Evolutionary conservation across 805 yeast genomes (phyloP).

Genomic region (Hermanozyma aechmeae): DNA sequence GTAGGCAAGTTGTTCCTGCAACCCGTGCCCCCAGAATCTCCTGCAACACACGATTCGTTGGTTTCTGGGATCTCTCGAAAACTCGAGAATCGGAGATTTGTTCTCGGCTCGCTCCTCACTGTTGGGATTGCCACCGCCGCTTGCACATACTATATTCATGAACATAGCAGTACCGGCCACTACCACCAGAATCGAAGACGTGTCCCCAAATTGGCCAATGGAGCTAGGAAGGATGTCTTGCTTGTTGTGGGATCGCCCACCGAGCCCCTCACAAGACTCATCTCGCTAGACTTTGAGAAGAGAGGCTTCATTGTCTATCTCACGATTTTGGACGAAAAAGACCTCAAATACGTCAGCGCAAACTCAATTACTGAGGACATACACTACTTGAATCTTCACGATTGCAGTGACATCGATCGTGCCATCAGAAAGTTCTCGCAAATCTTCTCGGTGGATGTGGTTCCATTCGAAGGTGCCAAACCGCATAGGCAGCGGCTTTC

Average conservation of each 20-base stretch:
- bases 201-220: constrained; percentile 55
- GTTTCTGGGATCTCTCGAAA: no score
- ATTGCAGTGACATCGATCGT: constrained; percentile 37
- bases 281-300: constrained; percentile 66
- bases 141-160: no score
- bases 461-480: constrained; percentile 49
- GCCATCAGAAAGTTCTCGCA: constrained; percentile 30
- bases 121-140: no score
- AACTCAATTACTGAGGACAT: constrained; percentile 62
- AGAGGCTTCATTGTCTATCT: constrained; percentile 78
- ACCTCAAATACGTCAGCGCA: constrained; percentile 38
- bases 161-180: no score
- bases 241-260: constrained; percentile 68
- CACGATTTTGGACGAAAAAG: constrained; percentile 58
- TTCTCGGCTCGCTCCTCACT: no score
- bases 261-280: constrained; percentile 59
- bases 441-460: constrained; percentile 42
- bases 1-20: no score
- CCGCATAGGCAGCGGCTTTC: constrained; percentile 48
- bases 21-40: no score
- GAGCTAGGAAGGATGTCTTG: constrained; percentile 69
- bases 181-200: constrained; percentile 29
- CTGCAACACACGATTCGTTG: no score
- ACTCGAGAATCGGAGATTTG: no score
- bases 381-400: constrained; percentile 51